Percentiles rank a stretch among this genome's conserved stretches.
These are phyloP conservation scores for Podospora pseudocomata DNA, from an alignment of 495 filamentous ascomycete genomes.

Conservation along the genomic window DNA sequence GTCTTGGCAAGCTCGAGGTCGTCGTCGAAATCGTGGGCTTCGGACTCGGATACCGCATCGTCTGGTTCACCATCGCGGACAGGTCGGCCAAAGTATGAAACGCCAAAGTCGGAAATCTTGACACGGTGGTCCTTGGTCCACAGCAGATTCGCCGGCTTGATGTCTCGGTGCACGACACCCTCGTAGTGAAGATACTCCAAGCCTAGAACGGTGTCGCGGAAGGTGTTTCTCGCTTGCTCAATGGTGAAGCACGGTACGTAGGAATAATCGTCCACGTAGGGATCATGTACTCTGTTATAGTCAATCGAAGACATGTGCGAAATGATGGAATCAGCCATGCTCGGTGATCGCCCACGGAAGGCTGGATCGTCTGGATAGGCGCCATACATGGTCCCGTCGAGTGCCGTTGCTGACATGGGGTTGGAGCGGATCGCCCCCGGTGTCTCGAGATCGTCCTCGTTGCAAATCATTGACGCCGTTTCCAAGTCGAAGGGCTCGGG, in stretches of 20 bases:
- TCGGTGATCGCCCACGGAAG: slow-evolving; percentile 55
- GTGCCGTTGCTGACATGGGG: slow-evolving; percentile 50
- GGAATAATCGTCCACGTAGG: slow-evolving; percentile 76
- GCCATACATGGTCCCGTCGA: slow-evolving; percentile 76
- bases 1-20: slow-evolving; percentile 95
- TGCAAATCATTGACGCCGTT: slow-evolving; percentile 26
- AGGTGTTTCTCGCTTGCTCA: slow-evolving; percentile 76
- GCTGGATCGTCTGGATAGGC: slow-evolving; percentile 57
- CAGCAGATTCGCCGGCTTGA: slow-evolving; percentile 97
- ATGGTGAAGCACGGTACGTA: slow-evolving; percentile 91
- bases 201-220: slow-evolving; percentile 89
- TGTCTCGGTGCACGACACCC: slow-evolving; percentile 95
- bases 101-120: slow-evolving; percentile 99
- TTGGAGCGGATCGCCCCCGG: slow-evolving; percentile 43
- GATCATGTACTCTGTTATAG: slow-evolving; percentile 48
- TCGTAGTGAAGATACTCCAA: slow-evolving; percentile 96
- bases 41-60: slow-evolving; percentile 76
- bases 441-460: slow-evolving; percentile 46
- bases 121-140: slow-evolving; percentile 80
- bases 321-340: slow-evolving; percentile 57
- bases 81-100: slow-evolving; percentile 89
- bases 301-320: slow-evolving; percentile 59
- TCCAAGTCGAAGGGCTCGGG: slow-evolving; percentile 46
- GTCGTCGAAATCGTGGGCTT: slow-evolving; percentile 80
- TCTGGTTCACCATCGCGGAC: slow-evolving; percentile 71